phyloP scores from a whole-genome alignment of 371 early-diverging fungal species.

The Rhizopus delemar region DNA sequence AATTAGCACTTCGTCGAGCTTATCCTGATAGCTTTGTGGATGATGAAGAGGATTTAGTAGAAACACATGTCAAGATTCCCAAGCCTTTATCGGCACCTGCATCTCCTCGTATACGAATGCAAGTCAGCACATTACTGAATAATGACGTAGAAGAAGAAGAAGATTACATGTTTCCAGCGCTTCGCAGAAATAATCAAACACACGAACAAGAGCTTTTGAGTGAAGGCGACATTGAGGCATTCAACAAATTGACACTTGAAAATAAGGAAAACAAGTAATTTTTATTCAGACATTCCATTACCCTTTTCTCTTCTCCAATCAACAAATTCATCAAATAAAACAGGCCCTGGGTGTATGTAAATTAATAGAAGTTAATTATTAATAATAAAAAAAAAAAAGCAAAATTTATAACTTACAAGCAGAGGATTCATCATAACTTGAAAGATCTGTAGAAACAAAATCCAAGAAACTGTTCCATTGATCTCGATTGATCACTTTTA shows the following conservation, averaged over 20 bases:
- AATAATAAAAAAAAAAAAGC: background rate
- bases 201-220: conserved; percentile 46
- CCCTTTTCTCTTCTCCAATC: conserved; percentile 52
- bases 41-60: conserved; percentile 51
- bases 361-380: background rate
- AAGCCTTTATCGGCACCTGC: conserved; percentile 80
- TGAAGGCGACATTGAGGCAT: conserved; percentile 53
- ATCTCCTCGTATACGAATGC: conserved; percentile 61
- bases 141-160: conserved; percentile 47
- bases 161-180: conserved; percentile 36
- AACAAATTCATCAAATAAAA: conserved; percentile 69
- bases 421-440: conserved; percentile 65
- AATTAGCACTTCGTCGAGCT: conserved; percentile 87
- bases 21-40: conserved; percentile 84
- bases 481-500: conserved; percentile 71
- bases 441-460: conserved; percentile 59
- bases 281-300: background rate
- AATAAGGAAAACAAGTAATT: conserved; percentile 12
- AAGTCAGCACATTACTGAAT: conserved; percentile 22
- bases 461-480: conserved; percentile 75
- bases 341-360: conserved; percentile 55
- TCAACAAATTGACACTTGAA: conserved; percentile 38
- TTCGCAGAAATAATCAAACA: conserved; percentile 24
- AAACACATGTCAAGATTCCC: conserved; percentile 64
- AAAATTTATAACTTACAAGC: conserved; percentile 58